Conservation (phyloP, 2,329 filamentous ascomycete species). For the Arachnomyces sp. region DNA sequence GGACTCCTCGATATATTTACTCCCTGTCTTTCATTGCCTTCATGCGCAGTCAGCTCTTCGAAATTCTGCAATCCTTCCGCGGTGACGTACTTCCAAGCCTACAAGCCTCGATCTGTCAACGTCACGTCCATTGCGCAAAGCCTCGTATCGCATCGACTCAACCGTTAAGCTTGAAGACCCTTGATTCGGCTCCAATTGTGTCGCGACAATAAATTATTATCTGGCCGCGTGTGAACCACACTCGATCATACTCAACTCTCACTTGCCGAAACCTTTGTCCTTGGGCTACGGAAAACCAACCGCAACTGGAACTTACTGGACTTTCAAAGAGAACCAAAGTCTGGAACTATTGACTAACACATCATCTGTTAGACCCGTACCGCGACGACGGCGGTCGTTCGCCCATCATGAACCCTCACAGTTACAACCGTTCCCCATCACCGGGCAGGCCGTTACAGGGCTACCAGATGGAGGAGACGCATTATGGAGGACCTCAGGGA, state of each 20-base stretch:
- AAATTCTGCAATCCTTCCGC: no score
- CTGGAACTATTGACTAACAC: slow-evolving; percentile 10
- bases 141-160: no score
- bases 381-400: slow-evolving; percentile 36
- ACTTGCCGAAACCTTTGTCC: not conserved
- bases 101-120: no score
- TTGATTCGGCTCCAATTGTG: no score
- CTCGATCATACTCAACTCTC: not conserved
- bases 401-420: slow-evolving; percentile 46
- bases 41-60: no score
- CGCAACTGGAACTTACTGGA: slow-evolving; percentile 8
- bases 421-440: slow-evolving; percentile 58
- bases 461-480: slow-evolving; percentile 76
- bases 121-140: no score
- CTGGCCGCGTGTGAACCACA: no score
- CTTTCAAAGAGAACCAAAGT: not conserved
- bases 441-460: slow-evolving; percentile 66
- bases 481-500: slow-evolving; percentile 51
- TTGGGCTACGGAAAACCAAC: slow-evolving; percentile 1
- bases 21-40: no score
- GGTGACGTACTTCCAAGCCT: no score
- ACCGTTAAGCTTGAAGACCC: no score
- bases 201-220: no score
- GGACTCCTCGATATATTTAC: no score
- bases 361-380: slow-evolving; percentile 28